These are phyloP conservation scores for Arachnomyces sp. DNA, from an alignment of 2,329 filamentous ascomycete species.

Conservation along the genomic window DNA sequence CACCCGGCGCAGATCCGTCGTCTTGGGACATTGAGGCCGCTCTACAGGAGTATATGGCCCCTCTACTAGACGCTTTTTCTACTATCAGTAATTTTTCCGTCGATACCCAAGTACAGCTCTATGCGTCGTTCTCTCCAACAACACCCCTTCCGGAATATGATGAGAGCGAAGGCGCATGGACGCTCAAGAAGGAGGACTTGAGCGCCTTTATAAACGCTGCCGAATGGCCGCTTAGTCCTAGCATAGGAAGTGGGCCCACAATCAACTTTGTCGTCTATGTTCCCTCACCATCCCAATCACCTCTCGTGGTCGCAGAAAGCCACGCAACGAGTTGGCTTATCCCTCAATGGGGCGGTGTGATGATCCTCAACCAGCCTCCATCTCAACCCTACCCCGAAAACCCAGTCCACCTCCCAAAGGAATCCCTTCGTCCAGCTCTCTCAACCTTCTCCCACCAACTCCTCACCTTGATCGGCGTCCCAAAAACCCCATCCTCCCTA, in stretches of 20 bases:
- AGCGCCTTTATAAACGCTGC: slow-evolving; percentile 95
- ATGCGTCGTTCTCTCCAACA: slow-evolving; percentile 62
- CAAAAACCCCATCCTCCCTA: slow-evolving; percentile 67
- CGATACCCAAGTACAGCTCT: slow-evolving; percentile 92
- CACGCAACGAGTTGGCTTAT: slow-evolving; percentile 77
- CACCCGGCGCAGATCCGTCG: slow-evolving; percentile 66
- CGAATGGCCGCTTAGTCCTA: slow-evolving; percentile 93
- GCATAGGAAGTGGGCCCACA: slow-evolving; percentile 85
- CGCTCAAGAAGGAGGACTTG: slow-evolving; percentile 73
- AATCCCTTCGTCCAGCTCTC: slow-evolving; percentile 69
- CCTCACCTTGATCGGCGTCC: slow-evolving; percentile 77
- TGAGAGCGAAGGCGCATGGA: slow-evolving; percentile 51
- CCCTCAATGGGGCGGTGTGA: slow-evolving; percentile 85
- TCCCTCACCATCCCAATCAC: slow-evolving; percentile 59
- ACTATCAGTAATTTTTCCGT: slow-evolving; percentile 92
- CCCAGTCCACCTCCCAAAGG: slow-evolving; percentile 50
- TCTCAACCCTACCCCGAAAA: slow-evolving; percentile 25
- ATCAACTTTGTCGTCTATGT: slow-evolving; percentile 94
- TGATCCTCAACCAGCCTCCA: slow-evolving; percentile 55
- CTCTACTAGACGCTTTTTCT: slow-evolving; percentile 69
- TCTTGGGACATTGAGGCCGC: slow-evolving; percentile 87
- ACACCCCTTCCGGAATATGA: slow-evolving; percentile 52
- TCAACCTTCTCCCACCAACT: slow-evolving; percentile 87
- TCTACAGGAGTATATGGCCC: slow-evolving; percentile 70
- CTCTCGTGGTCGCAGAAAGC: slow-evolving; percentile 53